Percentiles rank a stretch among this genome's conserved stretches.
These are phyloP conservation scores for Hyaloscypha finlandica DNA, from an alignment of 495 filamentous ascomycete species.

Conservation along the genomic window DNA sequence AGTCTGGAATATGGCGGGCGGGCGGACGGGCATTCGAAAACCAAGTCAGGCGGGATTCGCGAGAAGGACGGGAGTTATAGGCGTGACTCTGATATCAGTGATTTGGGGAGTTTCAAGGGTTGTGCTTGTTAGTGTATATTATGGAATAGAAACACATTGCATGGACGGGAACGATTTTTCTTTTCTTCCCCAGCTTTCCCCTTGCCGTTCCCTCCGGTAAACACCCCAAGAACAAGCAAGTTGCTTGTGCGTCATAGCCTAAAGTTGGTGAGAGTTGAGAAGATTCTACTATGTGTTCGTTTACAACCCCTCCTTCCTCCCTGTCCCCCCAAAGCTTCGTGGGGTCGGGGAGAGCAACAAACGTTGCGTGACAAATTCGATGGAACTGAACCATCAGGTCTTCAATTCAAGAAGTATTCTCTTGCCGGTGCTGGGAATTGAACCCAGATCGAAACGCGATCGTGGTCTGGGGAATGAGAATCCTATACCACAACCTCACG, in stretches of 20 bases:
- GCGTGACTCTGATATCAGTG: conserved; percentile 2
- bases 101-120: conserved; percentile 10
- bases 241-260: too few relatives aligned
- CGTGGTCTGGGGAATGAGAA: neutral
- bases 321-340: neutral
- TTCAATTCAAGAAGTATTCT: conserved; percentile 1
- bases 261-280: too few relatives aligned
- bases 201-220: neutral
- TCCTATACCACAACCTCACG: conserved; percentile 10
- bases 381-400: neutral
- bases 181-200: neutral
- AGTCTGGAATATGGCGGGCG: neutral
- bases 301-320: neutral
- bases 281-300: too few relatives aligned
- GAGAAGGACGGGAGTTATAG: conserved; percentile 16
- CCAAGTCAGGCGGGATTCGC: neutral
- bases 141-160: conserved; percentile 22
- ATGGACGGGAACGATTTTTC: neutral
- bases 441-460: conserved; percentile 44
- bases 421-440: conserved; percentile 45
- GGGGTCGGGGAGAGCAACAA: neutral
- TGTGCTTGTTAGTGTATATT: conserved; percentile 20
- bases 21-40: neutral
- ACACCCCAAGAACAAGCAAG: neutral
- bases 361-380: neutral